Conservation (phyloP, 2,329 filamentous ascomycete species). For the Claviceps lovelessii region DNA sequence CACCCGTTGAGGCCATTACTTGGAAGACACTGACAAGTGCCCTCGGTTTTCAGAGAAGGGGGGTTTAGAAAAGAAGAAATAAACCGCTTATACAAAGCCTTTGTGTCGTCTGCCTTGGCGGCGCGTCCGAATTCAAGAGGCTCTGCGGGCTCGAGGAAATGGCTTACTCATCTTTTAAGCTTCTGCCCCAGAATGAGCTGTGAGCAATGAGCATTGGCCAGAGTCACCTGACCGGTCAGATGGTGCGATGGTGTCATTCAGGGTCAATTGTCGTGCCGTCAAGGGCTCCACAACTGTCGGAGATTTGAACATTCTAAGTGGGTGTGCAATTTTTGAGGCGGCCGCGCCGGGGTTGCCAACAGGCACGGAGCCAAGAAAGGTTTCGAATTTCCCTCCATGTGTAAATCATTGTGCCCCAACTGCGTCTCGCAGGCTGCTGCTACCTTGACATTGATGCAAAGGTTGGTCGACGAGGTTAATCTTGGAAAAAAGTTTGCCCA, state of each 20-base stretch:
- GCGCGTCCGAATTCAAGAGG: no score
- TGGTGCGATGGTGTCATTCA: conserved; percentile 8
- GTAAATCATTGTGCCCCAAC: background rate
- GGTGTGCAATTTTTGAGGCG: background rate
- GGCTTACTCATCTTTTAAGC: no score
- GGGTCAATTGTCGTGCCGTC: conserved; percentile 6
- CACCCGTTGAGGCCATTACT: no score
- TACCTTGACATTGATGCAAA: background rate
- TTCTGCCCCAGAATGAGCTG: no score
- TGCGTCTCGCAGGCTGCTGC: background rate
- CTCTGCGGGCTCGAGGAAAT: no score
- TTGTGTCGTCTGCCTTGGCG: no score
- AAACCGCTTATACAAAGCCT: no score
- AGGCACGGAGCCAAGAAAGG: background rate
- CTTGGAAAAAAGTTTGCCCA: background rate
- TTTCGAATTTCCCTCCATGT: background rate
- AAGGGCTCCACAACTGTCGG: background rate
- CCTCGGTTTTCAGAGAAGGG: no score
- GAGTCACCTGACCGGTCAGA: background rate
- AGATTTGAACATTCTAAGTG: background rate
- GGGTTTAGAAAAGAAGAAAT: no score
- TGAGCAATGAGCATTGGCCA: no score
- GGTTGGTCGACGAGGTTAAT: background rate
- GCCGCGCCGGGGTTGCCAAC: background rate
- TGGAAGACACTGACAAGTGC: no score